Percentiles rank a stretch among this genome's conserved stretches.
Conservation (phyloP, 768 basidiomycete species). For the Kwoniella dendrophila region DNA sequence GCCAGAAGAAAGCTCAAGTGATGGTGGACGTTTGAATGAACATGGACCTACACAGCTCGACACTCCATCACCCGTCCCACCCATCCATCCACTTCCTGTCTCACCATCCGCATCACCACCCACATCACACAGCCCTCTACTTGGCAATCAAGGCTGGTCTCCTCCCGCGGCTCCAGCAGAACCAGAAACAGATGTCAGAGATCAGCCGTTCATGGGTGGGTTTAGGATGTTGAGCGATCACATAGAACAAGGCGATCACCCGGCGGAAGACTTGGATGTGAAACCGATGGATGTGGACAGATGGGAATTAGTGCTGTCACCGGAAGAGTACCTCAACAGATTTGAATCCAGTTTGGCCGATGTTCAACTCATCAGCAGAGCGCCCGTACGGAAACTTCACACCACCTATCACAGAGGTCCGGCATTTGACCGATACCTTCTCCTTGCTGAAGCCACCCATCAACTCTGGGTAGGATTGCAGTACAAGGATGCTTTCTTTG, state of each 20-base stretch:
- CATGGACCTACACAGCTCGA: too few species aligned
- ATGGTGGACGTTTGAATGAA: too few species aligned
- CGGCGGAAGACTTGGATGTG: background rate
- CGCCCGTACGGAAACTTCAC: conserved; percentile 2
- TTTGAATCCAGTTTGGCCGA: conserved; percentile 16
- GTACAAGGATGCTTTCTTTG: conserved; percentile 17
- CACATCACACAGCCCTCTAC: too few species aligned
- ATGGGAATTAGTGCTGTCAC: conserved; percentile 26
- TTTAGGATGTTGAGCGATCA: background rate
- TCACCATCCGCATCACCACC: too few species aligned
- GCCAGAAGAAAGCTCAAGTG: too few species aligned
- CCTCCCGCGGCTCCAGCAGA: background rate
- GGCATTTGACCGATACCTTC: conserved; percentile 16
- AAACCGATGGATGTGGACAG: conserved; percentile 23
- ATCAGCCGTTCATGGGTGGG: background rate
- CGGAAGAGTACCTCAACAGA: conserved; percentile 10
- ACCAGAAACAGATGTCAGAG: background rate
- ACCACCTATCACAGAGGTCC: too few species aligned
- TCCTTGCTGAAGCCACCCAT: conserved; percentile 19
- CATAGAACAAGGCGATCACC: background rate
- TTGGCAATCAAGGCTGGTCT: background rate
- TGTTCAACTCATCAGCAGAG: conserved; percentile 10
- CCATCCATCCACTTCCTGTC: too few species aligned
- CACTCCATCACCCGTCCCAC: too few species aligned
- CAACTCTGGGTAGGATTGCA: conserved; percentile 23